phyloP scores from a whole-genome alignment of 805 yeast genomes.

The Lipomyces yamanashiensis region DNA sequence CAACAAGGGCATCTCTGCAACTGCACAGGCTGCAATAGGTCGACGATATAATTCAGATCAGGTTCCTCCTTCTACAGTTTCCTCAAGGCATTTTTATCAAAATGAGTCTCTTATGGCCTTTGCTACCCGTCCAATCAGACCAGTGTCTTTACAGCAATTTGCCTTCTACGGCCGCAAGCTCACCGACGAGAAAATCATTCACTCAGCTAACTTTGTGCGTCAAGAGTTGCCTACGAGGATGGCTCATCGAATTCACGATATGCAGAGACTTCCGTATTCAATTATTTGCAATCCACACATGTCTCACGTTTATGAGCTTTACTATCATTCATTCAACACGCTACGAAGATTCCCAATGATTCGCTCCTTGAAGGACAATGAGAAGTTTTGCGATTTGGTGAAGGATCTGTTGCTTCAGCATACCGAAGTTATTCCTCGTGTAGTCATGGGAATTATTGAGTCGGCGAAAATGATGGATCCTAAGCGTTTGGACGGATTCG shows the following conservation, averaged over 20 bases:
- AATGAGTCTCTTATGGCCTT: slow-evolving; percentile 68
- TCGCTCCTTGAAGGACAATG: slow-evolving; percentile 73
- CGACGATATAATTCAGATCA: slow-evolving; percentile 21
- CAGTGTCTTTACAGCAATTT: slow-evolving; percentile 85
- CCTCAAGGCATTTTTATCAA: slow-evolving; percentile 81
- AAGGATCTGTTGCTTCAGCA: slow-evolving; percentile 72
- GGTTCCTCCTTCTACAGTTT: slow-evolving; percentile 28
- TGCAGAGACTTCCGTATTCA: slow-evolving; percentile 82
- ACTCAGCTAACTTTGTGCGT: slow-evolving; percentile 87
- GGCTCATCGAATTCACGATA: slow-evolving; percentile 75
- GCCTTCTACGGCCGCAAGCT: slow-evolving; percentile 86
- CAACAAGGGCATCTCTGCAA: background rate
- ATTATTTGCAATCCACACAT: slow-evolving; percentile 85
- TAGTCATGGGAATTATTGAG: slow-evolving; percentile 92
- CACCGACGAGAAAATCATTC: slow-evolving; percentile 74
- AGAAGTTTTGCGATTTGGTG: slow-evolving; percentile 67
- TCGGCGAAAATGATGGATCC: slow-evolving; percentile 63
- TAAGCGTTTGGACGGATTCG: slow-evolving; percentile 67
- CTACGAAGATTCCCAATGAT: slow-evolving; percentile 76
- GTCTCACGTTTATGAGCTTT: slow-evolving; percentile 84
- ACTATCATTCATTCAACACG: slow-evolving; percentile 83
- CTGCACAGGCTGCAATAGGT: background rate
- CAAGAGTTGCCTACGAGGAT: slow-evolving; percentile 83
- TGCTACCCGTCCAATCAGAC: slow-evolving; percentile 73
- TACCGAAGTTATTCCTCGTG: slow-evolving; percentile 78